These are phyloP conservation scores for Vitis riparia DNA, from an alignment of 164 flowering plant species.

Conservation along the genomic window DNA sequence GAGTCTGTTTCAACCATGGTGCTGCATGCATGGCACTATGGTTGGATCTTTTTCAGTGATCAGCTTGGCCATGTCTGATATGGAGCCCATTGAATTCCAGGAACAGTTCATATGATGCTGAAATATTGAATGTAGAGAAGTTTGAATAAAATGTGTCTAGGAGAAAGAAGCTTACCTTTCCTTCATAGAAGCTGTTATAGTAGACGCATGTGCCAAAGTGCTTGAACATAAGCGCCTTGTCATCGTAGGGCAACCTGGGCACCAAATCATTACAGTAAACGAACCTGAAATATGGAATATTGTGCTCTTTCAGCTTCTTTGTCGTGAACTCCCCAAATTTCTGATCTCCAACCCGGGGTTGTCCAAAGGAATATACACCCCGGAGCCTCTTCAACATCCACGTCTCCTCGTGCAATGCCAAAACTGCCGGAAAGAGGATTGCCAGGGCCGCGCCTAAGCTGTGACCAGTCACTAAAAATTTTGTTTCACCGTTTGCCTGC, in stretches of 20 bases:
- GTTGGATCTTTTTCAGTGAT: no score
- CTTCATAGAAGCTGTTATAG: constrained; percentile 46
- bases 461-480: constrained; percentile 60
- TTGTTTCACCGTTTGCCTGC: constrained; percentile 25
- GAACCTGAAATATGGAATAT: constrained; percentile 35
- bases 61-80: no score
- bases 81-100: no score
- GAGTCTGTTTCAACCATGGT: no score
- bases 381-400: constrained; percentile 36
- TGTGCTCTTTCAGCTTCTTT: constrained; percentile 14
- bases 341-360: constrained; percentile 69
- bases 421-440: constrained; percentile 44
- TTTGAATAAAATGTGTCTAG: no score
- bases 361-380: constrained; percentile 62
- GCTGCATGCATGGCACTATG: no score
- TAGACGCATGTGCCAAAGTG: constrained; percentile 66
- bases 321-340: constrained; percentile 40
- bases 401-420: constrained; percentile 44
- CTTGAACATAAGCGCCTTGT: constrained; percentile 35
- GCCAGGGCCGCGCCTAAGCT: constrained; percentile 75
- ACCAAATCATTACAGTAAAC: constrained; percentile 60
- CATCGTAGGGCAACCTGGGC: constrained; percentile 65
- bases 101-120: no score
- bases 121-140: no score
- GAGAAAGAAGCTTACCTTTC: constrained; percentile 35